These are phyloP conservation scores for Venustampulla echinocandica DNA, from an alignment of 495 filamentous ascomycete species.

Conservation along the genomic window DNA sequence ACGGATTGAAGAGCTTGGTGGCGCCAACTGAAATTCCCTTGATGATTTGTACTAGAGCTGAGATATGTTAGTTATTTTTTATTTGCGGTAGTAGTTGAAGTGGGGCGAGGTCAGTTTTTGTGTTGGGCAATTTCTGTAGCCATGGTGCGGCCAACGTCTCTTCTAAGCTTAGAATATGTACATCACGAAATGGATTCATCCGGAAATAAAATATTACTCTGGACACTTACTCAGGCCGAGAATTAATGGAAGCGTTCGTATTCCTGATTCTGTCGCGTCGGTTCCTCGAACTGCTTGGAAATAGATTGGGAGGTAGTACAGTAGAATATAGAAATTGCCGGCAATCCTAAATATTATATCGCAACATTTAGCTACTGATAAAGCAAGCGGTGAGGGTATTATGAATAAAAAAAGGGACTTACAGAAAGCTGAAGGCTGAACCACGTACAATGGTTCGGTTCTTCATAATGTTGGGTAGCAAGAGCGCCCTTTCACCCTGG, in stretches of 20 bases:
- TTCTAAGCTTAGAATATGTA: constrained; percentile 20
- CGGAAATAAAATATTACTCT: no score
- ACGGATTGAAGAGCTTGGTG: constrained; percentile 16
- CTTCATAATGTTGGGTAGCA: not conserved
- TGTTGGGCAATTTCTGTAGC: constrained; percentile 19
- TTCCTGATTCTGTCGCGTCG: constrained; percentile 38
- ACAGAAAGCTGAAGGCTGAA: not conserved
- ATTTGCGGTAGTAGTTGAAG: constrained; percentile 6
- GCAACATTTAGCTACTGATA: no score
- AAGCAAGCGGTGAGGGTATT: not conserved
- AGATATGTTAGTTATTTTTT: not conserved
- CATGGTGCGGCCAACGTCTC: constrained; percentile 26
- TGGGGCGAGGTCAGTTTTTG: constrained; percentile 24
- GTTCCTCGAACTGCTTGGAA: constrained; percentile 43
- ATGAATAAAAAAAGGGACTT: not conserved
- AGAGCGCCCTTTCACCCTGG: not conserved
- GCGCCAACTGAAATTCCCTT: not conserved
- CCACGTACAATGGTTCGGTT: not conserved
- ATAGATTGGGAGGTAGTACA: constrained; percentile 57
- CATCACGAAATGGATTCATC: constrained; percentile 25
- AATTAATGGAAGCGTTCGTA: constrained; percentile 43
- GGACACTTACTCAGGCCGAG: constrained; percentile 29
- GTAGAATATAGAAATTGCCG: constrained; percentile 47
- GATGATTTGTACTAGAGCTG: not conserved
- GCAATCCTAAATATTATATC: constrained; percentile 33